Conservation (phyloP, 495 filamentous ascomycete species). For the Penicillium simplicissimum region DNA sequence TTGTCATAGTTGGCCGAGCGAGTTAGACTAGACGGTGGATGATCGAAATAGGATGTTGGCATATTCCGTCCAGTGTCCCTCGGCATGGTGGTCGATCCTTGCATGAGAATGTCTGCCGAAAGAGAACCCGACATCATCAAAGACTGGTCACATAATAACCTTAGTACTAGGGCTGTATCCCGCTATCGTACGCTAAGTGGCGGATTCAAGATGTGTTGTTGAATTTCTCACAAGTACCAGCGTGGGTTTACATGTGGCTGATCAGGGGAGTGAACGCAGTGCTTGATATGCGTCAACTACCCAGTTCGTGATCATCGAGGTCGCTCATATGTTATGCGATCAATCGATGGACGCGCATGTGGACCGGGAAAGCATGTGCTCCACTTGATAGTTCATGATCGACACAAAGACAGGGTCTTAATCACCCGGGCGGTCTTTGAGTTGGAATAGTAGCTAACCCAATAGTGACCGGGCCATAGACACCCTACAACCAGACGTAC, state of each 20-base stretch:
- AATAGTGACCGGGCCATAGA: not conserved
- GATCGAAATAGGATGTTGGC: not conserved
- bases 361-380: constrained; percentile 1
- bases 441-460: not conserved
- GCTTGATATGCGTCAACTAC: not conserved
- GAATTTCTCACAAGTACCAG: not conserved
- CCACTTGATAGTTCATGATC: not conserved
- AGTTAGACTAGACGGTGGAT: not conserved
- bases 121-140: not conserved
- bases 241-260: not conserved
- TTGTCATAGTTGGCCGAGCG: not conserved
- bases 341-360: not conserved
- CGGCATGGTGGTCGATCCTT: constrained; percentile 23
- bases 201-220: too few relatives aligned
- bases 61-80: constrained; percentile 17
- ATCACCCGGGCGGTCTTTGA: not conserved
- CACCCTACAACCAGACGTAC: not conserved
- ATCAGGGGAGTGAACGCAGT: not conserved
- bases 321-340: not conserved
- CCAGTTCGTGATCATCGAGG: not conserved
- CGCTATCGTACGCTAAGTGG: not conserved
- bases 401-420: not conserved
- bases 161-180: not conserved
- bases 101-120: constrained; percentile 4
- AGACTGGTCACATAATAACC: not conserved